A percentile compares a stretch with the other conserved stretches of the same genome.
phyloP scores from a whole-genome alignment of 805 yeast species.

The Metschnikowia hibisci region DNA sequence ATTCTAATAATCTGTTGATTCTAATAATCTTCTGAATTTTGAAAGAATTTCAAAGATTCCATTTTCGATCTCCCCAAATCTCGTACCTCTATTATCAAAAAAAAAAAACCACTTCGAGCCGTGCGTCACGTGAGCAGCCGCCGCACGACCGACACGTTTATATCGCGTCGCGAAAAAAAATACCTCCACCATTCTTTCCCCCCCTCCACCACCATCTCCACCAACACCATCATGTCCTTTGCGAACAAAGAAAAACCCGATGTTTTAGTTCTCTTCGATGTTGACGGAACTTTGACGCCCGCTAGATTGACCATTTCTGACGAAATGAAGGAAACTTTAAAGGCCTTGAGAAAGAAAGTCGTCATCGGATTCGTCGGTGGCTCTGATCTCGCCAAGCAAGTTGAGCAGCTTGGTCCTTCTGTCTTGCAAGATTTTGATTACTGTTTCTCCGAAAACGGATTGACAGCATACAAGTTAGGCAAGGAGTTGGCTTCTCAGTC shows the following conservation, averaged over 20 bases:
- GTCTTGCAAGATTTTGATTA: conserved; percentile 82
- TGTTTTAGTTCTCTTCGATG: conserved; percentile 90
- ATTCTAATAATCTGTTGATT: no score
- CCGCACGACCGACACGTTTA: conserved; percentile 3
- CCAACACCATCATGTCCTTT: conserved; percentile 47
- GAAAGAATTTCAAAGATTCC: no score
- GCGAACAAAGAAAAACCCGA: conserved; percentile 77
- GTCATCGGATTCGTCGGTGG: conserved; percentile 99
- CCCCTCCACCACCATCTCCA: neutral
- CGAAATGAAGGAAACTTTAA: conserved; percentile 71
- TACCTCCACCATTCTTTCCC: neutral
- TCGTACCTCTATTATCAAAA: no score
- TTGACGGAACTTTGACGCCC: conserved; percentile 97
- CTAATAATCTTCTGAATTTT: no score
- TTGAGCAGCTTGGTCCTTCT: conserved; percentile 87
- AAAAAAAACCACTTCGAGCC: no score
- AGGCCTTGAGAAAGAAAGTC: conserved; percentile 80
- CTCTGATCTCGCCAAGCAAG: conserved; percentile 88
- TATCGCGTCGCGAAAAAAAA: conserved; percentile 3
- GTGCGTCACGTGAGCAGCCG: neutral
- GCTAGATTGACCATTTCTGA: conserved; percentile 79
- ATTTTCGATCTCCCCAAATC: no score
- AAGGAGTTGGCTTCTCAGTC: conserved; percentile 86
- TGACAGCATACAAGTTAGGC: conserved; percentile 94
- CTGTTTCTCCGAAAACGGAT: conserved; percentile 96